Evolutionary conservation across 495 filamentous ascomycete species (phyloP).

Genomic region (Penicillium diatomitis): DNA sequence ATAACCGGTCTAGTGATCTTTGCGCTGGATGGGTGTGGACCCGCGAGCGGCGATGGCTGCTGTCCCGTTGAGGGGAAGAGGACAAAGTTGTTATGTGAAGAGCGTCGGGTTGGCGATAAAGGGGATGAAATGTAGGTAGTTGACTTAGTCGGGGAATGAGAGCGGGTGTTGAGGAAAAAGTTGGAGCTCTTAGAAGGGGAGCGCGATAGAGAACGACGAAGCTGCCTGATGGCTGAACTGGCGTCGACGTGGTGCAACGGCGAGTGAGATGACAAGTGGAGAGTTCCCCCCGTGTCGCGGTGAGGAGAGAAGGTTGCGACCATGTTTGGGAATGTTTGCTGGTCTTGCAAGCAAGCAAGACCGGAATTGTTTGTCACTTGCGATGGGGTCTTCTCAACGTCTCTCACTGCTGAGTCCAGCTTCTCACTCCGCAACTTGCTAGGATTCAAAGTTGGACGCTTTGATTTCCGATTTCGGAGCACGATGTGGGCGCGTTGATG

Average conservation of each 20-base stretch:
- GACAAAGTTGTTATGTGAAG: constrained; percentile 36
- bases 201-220: constrained; percentile 75
- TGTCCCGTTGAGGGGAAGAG: constrained; percentile 39
- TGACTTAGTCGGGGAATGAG: constrained; percentile 43
- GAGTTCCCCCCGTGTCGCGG: constrained; percentile 61
- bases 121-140: constrained; percentile 40
- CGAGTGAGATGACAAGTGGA: constrained; percentile 76
- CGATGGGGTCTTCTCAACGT: too few relatives aligned
- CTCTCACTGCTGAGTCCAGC: too few relatives aligned
- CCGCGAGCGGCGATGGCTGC: constrained; percentile 38
- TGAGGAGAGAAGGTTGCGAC: constrained; percentile 46
- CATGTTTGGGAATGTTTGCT: constrained; percentile 29
- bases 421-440: too few relatives aligned
- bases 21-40: constrained; percentile 44
- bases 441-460: too few relatives aligned
- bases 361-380: constrained; percentile 4
- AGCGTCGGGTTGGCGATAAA: constrained; percentile 40
- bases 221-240: constrained; percentile 61
- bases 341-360: constrained; percentile 9
- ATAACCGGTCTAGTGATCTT: constrained; percentile 38
- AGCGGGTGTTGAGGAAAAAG: constrained; percentile 54
- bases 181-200: constrained; percentile 72
- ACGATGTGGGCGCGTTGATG: too few relatives aligned
- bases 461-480: too few relatives aligned
- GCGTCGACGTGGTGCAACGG: constrained; percentile 73